Conservation (phyloP, 345 rosid species). For the Bretschneidera sinensis region DNA sequence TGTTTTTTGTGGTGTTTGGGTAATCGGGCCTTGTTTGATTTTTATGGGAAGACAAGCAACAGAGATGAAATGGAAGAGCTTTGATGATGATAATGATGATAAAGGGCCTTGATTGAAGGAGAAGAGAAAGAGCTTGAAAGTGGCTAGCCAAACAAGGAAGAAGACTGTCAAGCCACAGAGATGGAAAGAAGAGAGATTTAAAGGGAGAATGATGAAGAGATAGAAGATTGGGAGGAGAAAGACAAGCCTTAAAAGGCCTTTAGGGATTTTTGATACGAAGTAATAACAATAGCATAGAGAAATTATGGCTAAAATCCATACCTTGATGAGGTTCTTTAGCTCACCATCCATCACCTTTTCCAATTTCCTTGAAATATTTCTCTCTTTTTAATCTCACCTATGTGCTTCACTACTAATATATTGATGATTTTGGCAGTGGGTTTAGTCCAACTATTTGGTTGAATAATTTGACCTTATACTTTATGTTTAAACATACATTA, state of each 20-base stretch:
- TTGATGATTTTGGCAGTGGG: no score
- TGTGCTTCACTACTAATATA: not conserved
- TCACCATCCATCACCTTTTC: conserved; percentile 18
- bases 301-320: conserved; percentile 38
- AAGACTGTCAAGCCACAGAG: conserved; percentile 30
- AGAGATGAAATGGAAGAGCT: conserved; percentile 46
- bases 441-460: no score
- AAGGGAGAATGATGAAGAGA: conserved; percentile 49
- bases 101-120: conserved; percentile 58
- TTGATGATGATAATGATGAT: conserved; percentile 36
- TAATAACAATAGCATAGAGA: conserved; percentile 46
- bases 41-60: conserved; percentile 59
- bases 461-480: no score
- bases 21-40: conserved; percentile 15
- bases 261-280: conserved; percentile 34
- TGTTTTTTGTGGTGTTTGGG: no score
- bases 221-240: conserved; percentile 42
- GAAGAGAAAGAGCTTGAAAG: conserved; percentile 64
- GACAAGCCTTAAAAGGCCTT: conserved; percentile 40
- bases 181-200: conserved; percentile 30
- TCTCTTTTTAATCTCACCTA: no score
- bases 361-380: no score
- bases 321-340: conserved; percentile 33
- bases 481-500: no score
- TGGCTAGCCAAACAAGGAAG: conserved; percentile 56